Evolutionary conservation across 2,329 filamentous ascomycete genomes (phyloP).

Genomic region (Fusarium sp.): DNA sequence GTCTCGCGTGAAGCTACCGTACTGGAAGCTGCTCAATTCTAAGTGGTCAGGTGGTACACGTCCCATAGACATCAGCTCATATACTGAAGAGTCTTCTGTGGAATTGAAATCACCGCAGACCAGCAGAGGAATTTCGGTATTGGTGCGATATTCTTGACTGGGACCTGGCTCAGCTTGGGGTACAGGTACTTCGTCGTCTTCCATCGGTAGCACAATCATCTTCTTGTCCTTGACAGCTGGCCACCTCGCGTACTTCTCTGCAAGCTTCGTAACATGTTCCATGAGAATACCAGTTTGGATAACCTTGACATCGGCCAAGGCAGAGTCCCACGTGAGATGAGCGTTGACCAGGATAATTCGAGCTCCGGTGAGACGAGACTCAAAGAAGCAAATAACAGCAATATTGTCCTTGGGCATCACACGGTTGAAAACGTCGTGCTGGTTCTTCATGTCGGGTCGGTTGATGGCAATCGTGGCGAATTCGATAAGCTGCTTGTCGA

Average conservation of each 20-base stretch:
- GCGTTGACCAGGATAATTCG: slow-evolving; percentile 93
- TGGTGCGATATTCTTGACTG: slow-evolving; percentile 86
- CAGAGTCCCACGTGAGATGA: slow-evolving; percentile 95
- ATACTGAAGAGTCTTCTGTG: slow-evolving; percentile 84
- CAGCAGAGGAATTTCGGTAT: slow-evolving; percentile 87
- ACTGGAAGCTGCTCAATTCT: slow-evolving; percentile 83
- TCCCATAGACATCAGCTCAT: slow-evolving; percentile 87
- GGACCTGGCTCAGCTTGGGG: slow-evolving; percentile 74
- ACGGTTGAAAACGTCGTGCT: slow-evolving; percentile 97
- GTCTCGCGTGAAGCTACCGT: slow-evolving; percentile 91
- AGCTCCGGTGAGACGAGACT: slow-evolving; percentile 90
- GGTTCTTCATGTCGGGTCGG: slow-evolving; percentile 94
- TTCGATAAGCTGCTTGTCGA: slow-evolving; percentile 95
- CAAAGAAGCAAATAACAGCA: slow-evolving; percentile 89
- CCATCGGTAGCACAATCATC: slow-evolving; percentile 58
- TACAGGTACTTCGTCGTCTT: slow-evolving; percentile 57
- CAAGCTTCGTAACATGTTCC: slow-evolving; percentile 87
- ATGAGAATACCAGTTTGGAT: slow-evolving; percentile 96
- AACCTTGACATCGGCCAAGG: slow-evolving; percentile 91
- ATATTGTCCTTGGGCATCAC: slow-evolving; percentile 99
- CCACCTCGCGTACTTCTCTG: slow-evolving; percentile 84
- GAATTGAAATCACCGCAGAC: slow-evolving; percentile 98
- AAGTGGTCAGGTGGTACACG: slow-evolving; percentile 80
- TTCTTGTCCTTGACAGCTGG: slow-evolving; percentile 85
- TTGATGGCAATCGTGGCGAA: slow-evolving; percentile 94